Base-by-base conservation (phyloP, 495 filamentous ascomycete genomes). In the Aspergillus leporis region DNA sequence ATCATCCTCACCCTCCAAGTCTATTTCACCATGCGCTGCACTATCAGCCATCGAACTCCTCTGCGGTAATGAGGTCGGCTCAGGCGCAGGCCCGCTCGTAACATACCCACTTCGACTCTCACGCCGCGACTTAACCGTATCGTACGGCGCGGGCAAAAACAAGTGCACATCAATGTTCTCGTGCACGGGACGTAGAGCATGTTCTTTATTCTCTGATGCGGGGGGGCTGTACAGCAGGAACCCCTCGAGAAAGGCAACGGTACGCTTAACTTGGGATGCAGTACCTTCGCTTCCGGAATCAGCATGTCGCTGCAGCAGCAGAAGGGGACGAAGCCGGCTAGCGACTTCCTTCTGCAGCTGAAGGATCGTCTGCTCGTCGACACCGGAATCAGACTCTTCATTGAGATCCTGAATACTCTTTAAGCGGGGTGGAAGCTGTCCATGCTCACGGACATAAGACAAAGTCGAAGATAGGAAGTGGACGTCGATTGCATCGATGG, bases 31-130 rank as follows among this genome's bases (percentile, higher is more conserved):
- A 28, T 28, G 6, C 25, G 25, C 25, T 28, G 3, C 25, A 28
- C 6, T 6, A 28, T 28, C 14, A 41, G 5, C 5, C 31, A 23
- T 45, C 5, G 31, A 36, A 23, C 21, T 19, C 10, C 56, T 14
- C 46, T 53, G 36, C 12, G 60, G 53, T 13, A 62, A 47, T 32
- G 58, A 43, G 36, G 30, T 31, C 28, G 47, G 40, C 41, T 43
- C 62, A 62, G 71, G 74, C 55, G 69, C 72, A n/a, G 73, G 65
- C 32, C 77, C 89, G 52, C 90, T 77, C 22, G 92, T 97, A 22
- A 93, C 91, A 78, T 97, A 98, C 34, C 90, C 92, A 62, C 77
- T 85, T 66, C 94, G 76, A 3, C 83, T 82, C 66, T 90, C 89
- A 34, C 94, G 72, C 9, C 94, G 76, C 25, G 64, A 64, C 63